Evolutionary conservation across 768 basidiomycete genomes (phyloP).

Genomic region (Mycena maculata): DNA sequence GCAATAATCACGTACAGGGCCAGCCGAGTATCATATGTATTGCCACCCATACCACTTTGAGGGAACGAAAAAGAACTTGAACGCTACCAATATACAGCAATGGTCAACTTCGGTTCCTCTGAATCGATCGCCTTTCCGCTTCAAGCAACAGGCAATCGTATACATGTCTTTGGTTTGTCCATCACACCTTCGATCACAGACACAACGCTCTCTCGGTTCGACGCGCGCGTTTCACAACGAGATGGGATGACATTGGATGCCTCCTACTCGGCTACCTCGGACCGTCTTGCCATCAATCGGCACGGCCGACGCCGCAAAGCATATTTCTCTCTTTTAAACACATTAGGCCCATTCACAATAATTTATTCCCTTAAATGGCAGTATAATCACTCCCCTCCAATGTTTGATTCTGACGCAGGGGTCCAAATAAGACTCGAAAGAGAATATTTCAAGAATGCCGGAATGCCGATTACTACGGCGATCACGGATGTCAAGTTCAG

Average conservation of each 20-base stretch:
- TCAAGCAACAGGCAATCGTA: constrained; percentile 42
- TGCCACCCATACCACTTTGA: constrained; percentile 56
- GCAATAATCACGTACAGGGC: constrained; percentile 55
- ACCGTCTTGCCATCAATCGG: too few species aligned
- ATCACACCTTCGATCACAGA: constrained; percentile 46
- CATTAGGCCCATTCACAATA: too few species aligned
- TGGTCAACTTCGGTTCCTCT: constrained; percentile 59
- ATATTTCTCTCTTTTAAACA: too few species aligned
- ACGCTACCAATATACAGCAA: constrained; percentile 57
- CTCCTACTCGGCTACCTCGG: too few species aligned
- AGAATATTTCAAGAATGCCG: too few species aligned
- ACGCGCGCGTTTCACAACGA: constrained; percentile 55
- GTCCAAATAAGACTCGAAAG: too few species aligned
- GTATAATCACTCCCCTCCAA: too few species aligned
- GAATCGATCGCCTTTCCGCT: constrained; percentile 58
- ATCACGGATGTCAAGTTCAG: too few species aligned
- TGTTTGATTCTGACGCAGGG: too few species aligned
- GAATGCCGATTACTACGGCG: too few species aligned
- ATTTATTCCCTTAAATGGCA: too few species aligned
- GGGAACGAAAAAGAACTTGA: constrained; percentile 50
- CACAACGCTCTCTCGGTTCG: constrained; percentile 51
- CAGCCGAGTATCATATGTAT: constrained; percentile 2
- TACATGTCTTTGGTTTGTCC: constrained; percentile 61
- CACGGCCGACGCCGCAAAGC: too few species aligned
- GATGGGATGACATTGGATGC: constrained; percentile 58